Evolutionary conservation across 179 eudicot species (phyloP).

Genomic region (Amaranthus tricolor): DNA sequence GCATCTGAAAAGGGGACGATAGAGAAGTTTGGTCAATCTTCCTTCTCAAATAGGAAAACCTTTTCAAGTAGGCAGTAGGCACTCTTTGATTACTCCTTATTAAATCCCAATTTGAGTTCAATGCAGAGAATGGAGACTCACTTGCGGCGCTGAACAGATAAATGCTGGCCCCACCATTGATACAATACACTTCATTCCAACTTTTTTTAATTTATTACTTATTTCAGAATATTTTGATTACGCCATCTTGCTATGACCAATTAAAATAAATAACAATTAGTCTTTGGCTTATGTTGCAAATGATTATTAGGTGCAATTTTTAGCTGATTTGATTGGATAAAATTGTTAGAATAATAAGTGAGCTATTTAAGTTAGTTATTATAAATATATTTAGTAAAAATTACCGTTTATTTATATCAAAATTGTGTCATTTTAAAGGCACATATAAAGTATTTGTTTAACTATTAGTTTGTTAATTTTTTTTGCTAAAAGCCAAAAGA

Average conservation of each 20-base stretch:
- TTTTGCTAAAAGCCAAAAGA: no score
- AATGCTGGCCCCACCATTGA: slow-evolving; percentile 8
- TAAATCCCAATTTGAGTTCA: not conserved
- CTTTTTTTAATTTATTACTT: no score
- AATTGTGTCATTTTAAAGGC: no score
- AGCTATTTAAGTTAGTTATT: not conserved
- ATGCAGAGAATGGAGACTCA: slow-evolving; percentile 25
- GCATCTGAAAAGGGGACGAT: not conserved
- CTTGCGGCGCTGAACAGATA: slow-evolving; percentile 28
- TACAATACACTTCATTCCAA: not conserved
- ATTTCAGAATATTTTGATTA: slow-evolving; percentile 10
- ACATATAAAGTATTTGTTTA: no score
- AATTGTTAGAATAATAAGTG: no score
- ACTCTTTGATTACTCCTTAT: no score
- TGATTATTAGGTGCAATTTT: no score
- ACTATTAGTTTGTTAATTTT: no score
- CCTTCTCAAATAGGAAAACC: not conserved
- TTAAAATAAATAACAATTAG: not conserved
- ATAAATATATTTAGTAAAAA: no score
- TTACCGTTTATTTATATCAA: no score
- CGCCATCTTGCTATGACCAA: slow-evolving; percentile 30
- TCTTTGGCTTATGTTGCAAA: no score
- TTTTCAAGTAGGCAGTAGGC: not conserved
- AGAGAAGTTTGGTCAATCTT: not conserved
- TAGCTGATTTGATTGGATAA: no score